phyloP scores from a whole-genome alignment of 208 protist genomes.

The Trypanosomatidae sp. region DNA sequence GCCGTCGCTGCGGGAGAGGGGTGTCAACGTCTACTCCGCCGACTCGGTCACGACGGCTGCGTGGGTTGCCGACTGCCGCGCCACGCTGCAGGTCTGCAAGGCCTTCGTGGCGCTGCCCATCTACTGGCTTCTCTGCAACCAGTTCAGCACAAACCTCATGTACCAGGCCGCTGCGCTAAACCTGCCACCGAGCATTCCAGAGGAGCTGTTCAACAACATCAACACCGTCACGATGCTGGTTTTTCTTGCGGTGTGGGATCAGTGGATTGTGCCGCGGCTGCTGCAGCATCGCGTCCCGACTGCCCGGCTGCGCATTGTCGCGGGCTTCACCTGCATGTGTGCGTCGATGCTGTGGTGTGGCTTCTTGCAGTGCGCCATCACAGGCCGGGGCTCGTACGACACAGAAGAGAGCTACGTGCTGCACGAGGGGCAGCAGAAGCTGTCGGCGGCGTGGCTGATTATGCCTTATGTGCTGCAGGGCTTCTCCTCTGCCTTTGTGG shows the following conservation, averaged over 20 bases:
- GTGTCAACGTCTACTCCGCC: too few relatives aligned
- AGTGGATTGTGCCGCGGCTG: slow-evolving; percentile 36
- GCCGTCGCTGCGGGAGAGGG: too few relatives aligned
- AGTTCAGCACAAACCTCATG: slow-evolving; percentile 76
- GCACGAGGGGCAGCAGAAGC: slow-evolving; percentile 13
- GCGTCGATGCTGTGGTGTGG: slow-evolving; percentile 58
- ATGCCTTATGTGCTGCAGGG: slow-evolving; percentile 63
- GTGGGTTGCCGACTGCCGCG: slow-evolving; percentile 43
- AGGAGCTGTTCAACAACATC: slow-evolving; percentile 75
- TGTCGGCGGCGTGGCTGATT: slow-evolving; percentile 53
- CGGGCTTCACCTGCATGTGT: slow-evolving; percentile 47
- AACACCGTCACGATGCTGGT: slow-evolving; percentile 59
- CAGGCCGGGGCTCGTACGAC: slow-evolving; percentile 42
- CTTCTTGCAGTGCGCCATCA: slow-evolving; percentile 41
- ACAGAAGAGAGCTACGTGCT: slow-evolving; percentile 50
- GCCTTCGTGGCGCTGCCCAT: slow-evolving; percentile 60
- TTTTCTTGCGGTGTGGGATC: slow-evolving; percentile 44
- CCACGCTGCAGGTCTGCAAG: slow-evolving; percentile 39
- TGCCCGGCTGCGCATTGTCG: slow-evolving; percentile 30
- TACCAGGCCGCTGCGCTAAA: slow-evolving; percentile 43
- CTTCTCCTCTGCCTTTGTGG: slow-evolving; percentile 59
- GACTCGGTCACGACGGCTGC: neutral
- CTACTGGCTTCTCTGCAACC: slow-evolving; percentile 72
- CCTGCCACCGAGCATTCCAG: slow-evolving; percentile 37
- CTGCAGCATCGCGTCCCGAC: slow-evolving; percentile 23